phyloP scores from a whole-genome alignment of 345 rosid genomes.

The Rhodomyrtus tomentosa region DNA sequence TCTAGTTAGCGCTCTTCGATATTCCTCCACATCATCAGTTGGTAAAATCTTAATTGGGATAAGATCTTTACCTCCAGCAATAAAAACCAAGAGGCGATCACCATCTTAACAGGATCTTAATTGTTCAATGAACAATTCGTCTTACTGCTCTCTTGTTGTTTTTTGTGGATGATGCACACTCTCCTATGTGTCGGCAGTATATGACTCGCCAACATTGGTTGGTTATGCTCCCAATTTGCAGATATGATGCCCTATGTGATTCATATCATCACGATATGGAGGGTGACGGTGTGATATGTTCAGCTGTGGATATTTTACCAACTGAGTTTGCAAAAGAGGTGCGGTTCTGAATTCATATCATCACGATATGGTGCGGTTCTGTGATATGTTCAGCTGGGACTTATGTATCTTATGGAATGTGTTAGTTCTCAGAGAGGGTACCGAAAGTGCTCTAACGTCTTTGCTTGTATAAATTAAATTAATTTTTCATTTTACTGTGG shows the following conservation, averaged over 20 bases:
- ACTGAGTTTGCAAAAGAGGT: slow-evolving; percentile 98
- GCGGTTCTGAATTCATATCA: not conserved
- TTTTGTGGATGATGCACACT: not conserved
- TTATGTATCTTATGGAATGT: not conserved
- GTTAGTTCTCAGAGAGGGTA: not conserved
- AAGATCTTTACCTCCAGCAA: not conserved
- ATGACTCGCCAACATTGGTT: not conserved
- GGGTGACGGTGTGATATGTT: slow-evolving; percentile 65
- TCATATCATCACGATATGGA: slow-evolving; percentile 75
- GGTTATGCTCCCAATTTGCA: slow-evolving; percentile 7
- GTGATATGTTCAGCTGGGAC: no score
- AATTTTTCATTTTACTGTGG: not conserved
- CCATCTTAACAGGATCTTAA: not conserved
- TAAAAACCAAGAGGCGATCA: not conserved
- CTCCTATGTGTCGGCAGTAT: not conserved
- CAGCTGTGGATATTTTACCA: slow-evolving; percentile 85
- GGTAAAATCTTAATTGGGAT: not conserved
- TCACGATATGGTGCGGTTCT: no score
- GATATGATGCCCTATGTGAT: slow-evolving; percentile 48
- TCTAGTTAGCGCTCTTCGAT: not conserved
- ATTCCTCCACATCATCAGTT: not conserved
- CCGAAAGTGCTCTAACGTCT: not conserved
- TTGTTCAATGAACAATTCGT: not conserved
- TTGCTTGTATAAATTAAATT: not conserved
- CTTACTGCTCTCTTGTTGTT: not conserved